phyloP scores from a whole-genome alignment of 345 rosid species.

The Excoecaria cochinchinensis region DNA sequence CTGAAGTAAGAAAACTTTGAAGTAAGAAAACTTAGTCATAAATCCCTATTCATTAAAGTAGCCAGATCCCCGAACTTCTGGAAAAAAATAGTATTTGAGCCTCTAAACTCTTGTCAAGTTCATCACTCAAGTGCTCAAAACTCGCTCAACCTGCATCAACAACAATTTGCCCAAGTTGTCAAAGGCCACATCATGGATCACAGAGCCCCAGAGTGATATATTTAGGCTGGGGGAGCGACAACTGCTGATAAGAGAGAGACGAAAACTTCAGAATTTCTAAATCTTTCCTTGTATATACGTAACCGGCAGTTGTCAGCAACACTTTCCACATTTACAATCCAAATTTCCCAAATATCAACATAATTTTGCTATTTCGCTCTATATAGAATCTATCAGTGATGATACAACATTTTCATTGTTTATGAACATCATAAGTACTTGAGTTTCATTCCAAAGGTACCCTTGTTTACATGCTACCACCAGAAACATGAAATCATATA shows the following conservation, averaged over 20 bases:
- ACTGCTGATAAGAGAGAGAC: background rate
- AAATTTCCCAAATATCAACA: background rate
- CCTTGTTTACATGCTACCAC: background rate
- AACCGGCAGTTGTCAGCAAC: background rate
- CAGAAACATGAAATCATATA: background rate
- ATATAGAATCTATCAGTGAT: background rate
- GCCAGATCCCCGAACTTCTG: no score
- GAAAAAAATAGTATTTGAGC: no score
- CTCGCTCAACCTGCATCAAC: background rate
- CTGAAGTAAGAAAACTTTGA: background rate
- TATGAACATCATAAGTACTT: background rate
- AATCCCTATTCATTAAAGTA: no score
- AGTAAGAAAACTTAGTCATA: background rate
- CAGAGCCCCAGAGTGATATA: background rate
- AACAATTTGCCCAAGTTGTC: background rate
- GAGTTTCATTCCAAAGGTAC: background rate
- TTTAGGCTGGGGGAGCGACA: background rate
- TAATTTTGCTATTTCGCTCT: background rate
- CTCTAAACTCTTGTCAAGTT: no score
- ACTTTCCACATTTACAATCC: background rate
- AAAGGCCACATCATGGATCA: no score
- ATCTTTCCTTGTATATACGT: background rate
- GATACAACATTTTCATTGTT: background rate
- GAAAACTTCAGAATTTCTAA: background rate
- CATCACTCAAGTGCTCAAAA: no score